Evolutionary conservation across 441 rosid genomes (phyloP).

Genomic region (California macrophylla): DNA sequence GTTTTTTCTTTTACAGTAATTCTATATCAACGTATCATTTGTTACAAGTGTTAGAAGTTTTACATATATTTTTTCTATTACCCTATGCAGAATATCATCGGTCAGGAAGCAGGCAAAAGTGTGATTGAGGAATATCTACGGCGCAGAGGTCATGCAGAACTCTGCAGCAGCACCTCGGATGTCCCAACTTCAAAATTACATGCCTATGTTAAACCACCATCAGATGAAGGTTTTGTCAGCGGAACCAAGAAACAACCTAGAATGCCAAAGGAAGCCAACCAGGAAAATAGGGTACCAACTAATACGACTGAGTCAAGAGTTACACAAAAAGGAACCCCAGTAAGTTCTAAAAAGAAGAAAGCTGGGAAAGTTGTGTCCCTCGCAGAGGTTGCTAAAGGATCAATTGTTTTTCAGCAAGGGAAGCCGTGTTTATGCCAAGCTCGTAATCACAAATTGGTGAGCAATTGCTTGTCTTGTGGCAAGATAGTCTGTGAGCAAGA

Average conservation of each 20-base stretch:
- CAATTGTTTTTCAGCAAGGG: conserved; percentile 81
- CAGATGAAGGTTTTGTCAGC: conserved; percentile 33
- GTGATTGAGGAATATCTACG: conserved; percentile 65
- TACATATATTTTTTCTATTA: conserved; percentile 14
- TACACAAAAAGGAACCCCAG: conserved; percentile 32
- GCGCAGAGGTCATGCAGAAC: conserved; percentile 50
- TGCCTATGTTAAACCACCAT: conserved; percentile 63
- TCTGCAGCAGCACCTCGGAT: conserved; percentile 23
- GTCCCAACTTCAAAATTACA: conserved; percentile 45
- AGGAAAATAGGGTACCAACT: conserved; percentile 19
- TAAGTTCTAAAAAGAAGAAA: conserved; percentile 66
- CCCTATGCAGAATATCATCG: conserved; percentile 56
- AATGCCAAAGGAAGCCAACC: conserved; percentile 32
- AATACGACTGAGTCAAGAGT: conserved; percentile 25
- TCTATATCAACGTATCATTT: neutral
- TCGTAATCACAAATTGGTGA: conserved; percentile 56
- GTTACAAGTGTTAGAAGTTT: neutral
- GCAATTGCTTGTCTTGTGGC: conserved; percentile 95
- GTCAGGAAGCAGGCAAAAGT: conserved; percentile 51
- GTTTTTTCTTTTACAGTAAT: neutral
- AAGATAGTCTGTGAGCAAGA: conserved; percentile 91
- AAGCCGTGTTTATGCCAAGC: conserved; percentile 90
- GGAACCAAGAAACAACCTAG: conserved; percentile 40
- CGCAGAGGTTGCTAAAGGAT: conserved; percentile 86
- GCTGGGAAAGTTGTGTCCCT: conserved; percentile 71